These are phyloP conservation scores for Musa acuminata DNA, from an alignment of 176 grass and related monocot genomes.

Conservation along the genomic window DNA sequence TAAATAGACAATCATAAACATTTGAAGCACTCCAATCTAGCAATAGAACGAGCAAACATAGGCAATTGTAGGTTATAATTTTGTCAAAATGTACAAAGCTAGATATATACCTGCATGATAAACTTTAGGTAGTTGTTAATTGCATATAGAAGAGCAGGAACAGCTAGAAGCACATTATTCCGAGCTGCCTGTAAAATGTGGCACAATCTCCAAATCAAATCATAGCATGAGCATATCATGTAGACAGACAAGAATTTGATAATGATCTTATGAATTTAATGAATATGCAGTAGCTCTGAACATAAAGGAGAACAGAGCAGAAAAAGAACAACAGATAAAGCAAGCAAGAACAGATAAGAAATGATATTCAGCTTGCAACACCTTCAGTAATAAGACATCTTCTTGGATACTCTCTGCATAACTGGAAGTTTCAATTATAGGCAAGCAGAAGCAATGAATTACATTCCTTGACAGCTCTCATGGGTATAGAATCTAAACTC, in stretches of 20 bases:
- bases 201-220: not conserved
- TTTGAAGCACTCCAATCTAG: too few relatives aligned
- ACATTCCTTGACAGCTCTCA: too few relatives aligned
- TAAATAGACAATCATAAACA: too few relatives aligned
- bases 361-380: too few relatives aligned
- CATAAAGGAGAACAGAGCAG: too few relatives aligned
- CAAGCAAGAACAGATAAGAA: not conserved
- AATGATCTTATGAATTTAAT: not conserved
- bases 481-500: too few relatives aligned
- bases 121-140: slow-evolving; percentile 99
- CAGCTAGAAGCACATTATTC: slow-evolving; percentile 86
- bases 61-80: not conserved
- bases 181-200: slow-evolving; percentile 65
- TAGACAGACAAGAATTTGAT: not conserved
- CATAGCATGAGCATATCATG: not conserved
- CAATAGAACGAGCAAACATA: too few relatives aligned
- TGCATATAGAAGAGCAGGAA: slow-evolving; percentile 91
- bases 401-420: too few relatives aligned
- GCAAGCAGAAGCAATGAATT: too few relatives aligned
- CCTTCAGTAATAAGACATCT: too few relatives aligned
- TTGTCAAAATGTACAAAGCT: slow-evolving; percentile 3
- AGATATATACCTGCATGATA: slow-evolving; percentile 86
- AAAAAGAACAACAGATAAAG: not conserved
- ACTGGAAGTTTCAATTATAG: too few relatives aligned
- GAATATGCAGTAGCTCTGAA: not conserved